A percentile compares a stretch with the other conserved stretches of the same genome.
Conservation (phyloP, 352 stramenopile species). For the Phytophthora kernoviae region DNA sequence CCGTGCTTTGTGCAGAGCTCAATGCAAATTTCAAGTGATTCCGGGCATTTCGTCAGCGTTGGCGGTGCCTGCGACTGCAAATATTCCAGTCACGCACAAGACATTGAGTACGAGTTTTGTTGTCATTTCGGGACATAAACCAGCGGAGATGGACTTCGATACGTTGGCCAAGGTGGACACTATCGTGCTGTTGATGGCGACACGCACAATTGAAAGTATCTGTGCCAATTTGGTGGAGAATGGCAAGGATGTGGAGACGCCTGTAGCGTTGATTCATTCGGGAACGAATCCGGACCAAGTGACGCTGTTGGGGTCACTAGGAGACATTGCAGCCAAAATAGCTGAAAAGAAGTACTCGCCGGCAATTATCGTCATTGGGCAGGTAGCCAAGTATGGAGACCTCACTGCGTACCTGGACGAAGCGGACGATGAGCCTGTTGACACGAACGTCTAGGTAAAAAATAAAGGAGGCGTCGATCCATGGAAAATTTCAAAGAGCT, state of each 20-base stretch:
- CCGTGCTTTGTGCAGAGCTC: slow-evolving; percentile 44
- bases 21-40: slow-evolving; percentile 67
- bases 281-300: slow-evolving; percentile 63
- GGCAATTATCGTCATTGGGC: slow-evolving; percentile 69
- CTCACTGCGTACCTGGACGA: slow-evolving; percentile 62
- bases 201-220: slow-evolving; percentile 54
- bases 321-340: slow-evolving; percentile 51
- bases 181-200: slow-evolving; percentile 66
- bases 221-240: slow-evolving; percentile 46
- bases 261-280: slow-evolving; percentile 66
- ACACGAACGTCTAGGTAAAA: slow-evolving; percentile 34
- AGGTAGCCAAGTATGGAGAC: slow-evolving; percentile 64
- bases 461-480: neutral
- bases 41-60: slow-evolving; percentile 72
- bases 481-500: neutral
- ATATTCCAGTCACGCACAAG: slow-evolving; percentile 77
- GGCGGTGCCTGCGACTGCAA: slow-evolving; percentile 59
- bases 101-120: slow-evolving; percentile 64
- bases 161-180: slow-evolving; percentile 55
- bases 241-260: slow-evolving; percentile 44
- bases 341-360: slow-evolving; percentile 68
- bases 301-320: slow-evolving; percentile 53
- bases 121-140: slow-evolving; percentile 73
- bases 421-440: slow-evolving; percentile 36
- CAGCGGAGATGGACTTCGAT: slow-evolving; percentile 66